These are phyloP conservation scores for Emmonsia crescens DNA, from an alignment of 2,329 filamentous ascomycete species.

Conservation along the genomic window DNA sequence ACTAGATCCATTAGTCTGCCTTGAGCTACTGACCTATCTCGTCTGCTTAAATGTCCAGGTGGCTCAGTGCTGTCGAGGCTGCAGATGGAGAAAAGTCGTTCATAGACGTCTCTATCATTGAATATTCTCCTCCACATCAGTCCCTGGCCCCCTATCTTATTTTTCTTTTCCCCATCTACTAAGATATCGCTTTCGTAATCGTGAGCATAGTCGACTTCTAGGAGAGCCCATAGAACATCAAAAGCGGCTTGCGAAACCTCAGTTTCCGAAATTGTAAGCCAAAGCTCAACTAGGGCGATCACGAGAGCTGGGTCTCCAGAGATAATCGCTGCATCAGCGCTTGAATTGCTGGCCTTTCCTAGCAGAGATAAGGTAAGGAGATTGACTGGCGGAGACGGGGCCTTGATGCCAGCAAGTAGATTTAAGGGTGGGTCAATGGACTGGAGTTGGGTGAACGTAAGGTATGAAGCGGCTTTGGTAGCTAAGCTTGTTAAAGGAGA, in stretches of 20 bases:
- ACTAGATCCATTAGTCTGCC: constrained; percentile 50
- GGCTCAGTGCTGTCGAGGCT: constrained; percentile 31
- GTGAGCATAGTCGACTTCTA: constrained; percentile 39
- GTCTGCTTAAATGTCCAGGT: constrained; percentile 34
- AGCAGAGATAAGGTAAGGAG: constrained; percentile 45
- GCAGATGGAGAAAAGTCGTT: constrained; percentile 45
- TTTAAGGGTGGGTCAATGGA: constrained; percentile 40
- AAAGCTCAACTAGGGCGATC: constrained; percentile 44
- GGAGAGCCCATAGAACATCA: constrained; percentile 41
- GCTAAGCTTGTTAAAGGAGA: constrained; percentile 44
- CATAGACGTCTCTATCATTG: constrained; percentile 48
- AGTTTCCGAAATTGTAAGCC: constrained; percentile 47
- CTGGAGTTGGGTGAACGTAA: constrained; percentile 40
- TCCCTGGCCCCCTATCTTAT: constrained; percentile 36
- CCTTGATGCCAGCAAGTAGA: constrained; percentile 44
- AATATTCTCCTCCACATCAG: constrained; percentile 54
- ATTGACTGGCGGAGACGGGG: constrained; percentile 44
- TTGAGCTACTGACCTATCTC: constrained; percentile 49
- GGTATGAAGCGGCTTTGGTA: constrained; percentile 39
- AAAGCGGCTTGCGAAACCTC: constrained; percentile 45
- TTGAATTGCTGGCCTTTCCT: constrained; percentile 42
- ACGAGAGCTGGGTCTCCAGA: constrained; percentile 47
- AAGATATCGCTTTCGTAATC: constrained; percentile 14
- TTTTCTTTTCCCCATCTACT: constrained; percentile 17
- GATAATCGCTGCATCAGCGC: constrained; percentile 47